Percentiles rank a stretch among this genome's conserved stretches.
Conservation (phyloP, 73 alveolate species). For the Durusdinium trenchii region DNA sequence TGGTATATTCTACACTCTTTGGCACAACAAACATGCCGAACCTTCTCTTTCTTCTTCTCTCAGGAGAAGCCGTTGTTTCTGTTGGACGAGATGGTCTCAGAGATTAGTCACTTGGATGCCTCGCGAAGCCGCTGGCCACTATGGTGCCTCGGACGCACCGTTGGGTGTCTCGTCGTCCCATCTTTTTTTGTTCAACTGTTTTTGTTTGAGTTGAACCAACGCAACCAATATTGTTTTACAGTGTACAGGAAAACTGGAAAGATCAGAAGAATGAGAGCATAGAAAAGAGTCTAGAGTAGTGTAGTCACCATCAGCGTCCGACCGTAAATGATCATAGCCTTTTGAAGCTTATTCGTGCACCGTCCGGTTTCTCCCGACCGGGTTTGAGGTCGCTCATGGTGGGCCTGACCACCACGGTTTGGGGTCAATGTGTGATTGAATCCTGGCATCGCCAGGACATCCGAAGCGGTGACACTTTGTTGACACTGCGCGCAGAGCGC, state of each 20-base stretch:
- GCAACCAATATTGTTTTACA: too few species aligned
- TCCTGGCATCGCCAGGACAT: conserved; percentile 90
- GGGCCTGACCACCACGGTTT: conserved; percentile 65
- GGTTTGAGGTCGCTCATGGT: conserved; percentile 47
- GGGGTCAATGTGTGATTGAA: conserved; percentile 83
- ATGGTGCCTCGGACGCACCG: conserved; percentile 66
- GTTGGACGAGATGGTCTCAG: conserved; percentile 86
- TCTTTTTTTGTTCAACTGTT: too few species aligned
- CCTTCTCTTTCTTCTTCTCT: not conserved
- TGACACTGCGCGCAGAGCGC: not conserved
- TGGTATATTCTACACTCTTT: too few species aligned
- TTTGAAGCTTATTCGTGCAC: too few species aligned
- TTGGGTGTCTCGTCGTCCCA: not conserved
- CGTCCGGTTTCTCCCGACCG: too few species aligned
- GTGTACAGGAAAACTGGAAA: too few species aligned
- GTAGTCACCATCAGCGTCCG: too few species aligned
- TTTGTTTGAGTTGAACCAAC: too few species aligned
- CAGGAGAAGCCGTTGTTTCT: conserved; percentile 30
- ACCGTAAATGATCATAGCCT: too few species aligned
- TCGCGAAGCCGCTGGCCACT: conserved; percentile 82
- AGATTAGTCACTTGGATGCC: conserved; percentile 26
- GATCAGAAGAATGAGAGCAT: too few species aligned
- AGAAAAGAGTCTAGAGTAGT: too few species aligned
- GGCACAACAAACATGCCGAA: too few species aligned
- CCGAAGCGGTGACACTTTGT: not conserved